phyloP scores from a whole-genome alignment of 179 eudicot species.

The Drosera spatulata region DNA sequence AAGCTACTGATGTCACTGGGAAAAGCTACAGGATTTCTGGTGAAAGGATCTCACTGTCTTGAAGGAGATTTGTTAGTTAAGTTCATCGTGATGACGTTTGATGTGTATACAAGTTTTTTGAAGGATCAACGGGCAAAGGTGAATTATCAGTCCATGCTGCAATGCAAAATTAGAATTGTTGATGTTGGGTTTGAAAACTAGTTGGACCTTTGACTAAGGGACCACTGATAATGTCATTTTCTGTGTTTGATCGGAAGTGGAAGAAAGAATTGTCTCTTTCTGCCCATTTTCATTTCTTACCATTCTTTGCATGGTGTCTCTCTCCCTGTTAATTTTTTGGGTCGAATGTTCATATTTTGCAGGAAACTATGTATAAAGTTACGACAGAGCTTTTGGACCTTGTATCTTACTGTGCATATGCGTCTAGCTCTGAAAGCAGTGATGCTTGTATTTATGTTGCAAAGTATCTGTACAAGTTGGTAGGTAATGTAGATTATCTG shows the following conservation, averaged over 20 bases:
- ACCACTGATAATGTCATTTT: too few species aligned
- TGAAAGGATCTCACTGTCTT: slow-evolving; percentile 26
- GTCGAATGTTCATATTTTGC: slow-evolving; percentile 17
- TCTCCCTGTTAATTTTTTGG: neutral
- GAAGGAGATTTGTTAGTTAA: slow-evolving; percentile 27
- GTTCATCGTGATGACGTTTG: slow-evolving; percentile 37
- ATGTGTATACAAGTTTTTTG: slow-evolving; percentile 36
- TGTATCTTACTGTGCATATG: slow-evolving; percentile 45
- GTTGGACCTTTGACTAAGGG: too few species aligned
- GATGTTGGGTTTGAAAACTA: neutral
- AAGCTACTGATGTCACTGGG: slow-evolving; percentile 41
- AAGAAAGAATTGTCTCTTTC: too few species aligned
- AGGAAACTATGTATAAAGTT: slow-evolving; percentile 34
- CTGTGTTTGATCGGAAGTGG: too few species aligned
- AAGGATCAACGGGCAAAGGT: slow-evolving; percentile 55
- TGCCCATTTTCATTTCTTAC: too few species aligned
- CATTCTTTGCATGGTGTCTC: too few species aligned
- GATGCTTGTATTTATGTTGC: slow-evolving; percentile 36
- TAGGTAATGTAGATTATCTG: slow-evolving; percentile 37
- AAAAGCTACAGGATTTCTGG: slow-evolving; percentile 39
- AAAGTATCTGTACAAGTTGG: slow-evolving; percentile 30
- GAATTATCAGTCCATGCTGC: neutral
- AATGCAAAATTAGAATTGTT: neutral
- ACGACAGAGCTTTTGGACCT: slow-evolving; percentile 47
- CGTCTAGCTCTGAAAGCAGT: slow-evolving; percentile 36